Percentiles rank a stretch among this genome's conserved stretches.
These are phyloP conservation scores for Rhodotorula sp. DNA, from an alignment of 1,284 basidiomycete species.

Conservation along the genomic window DNA sequence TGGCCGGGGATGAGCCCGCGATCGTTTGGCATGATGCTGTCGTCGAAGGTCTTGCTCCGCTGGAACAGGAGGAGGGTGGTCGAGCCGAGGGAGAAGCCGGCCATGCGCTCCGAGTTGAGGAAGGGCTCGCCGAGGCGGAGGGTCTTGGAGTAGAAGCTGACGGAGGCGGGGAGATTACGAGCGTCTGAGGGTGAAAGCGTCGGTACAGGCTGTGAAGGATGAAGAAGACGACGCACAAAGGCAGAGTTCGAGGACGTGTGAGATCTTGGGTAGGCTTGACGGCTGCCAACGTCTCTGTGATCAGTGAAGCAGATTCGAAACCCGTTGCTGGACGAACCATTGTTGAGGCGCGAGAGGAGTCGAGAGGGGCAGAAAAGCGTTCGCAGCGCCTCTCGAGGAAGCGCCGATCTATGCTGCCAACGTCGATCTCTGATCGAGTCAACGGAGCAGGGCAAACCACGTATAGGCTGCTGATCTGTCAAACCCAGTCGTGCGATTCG, in stretches of 20 bases:
- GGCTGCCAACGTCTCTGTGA: neutral
- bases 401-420: no score
- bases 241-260: conserved; percentile 35
- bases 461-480: no score
- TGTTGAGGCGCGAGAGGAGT: no score
- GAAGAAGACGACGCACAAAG: conserved; percentile 14
- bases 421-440: no score
- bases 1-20: conserved; percentile 22
- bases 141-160: conserved; percentile 26
- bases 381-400: neutral
- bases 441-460: no score
- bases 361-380: neutral
- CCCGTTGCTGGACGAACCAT: neutral
- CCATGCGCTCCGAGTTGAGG: conserved; percentile 20
- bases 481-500: no score
- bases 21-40: neutral
- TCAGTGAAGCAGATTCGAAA: neutral
- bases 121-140: conserved; percentile 29
- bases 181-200: conserved; percentile 1
- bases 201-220: neutral
- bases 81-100: conserved; percentile 26
- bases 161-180: conserved; percentile 11
- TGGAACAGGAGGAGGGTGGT: conserved; percentile 35
- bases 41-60: conserved; percentile 12
- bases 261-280: conserved; percentile 24